Evolutionary conservation across 441 rosid genomes (phyloP).

Genomic region (Erodium moschatum): DNA sequence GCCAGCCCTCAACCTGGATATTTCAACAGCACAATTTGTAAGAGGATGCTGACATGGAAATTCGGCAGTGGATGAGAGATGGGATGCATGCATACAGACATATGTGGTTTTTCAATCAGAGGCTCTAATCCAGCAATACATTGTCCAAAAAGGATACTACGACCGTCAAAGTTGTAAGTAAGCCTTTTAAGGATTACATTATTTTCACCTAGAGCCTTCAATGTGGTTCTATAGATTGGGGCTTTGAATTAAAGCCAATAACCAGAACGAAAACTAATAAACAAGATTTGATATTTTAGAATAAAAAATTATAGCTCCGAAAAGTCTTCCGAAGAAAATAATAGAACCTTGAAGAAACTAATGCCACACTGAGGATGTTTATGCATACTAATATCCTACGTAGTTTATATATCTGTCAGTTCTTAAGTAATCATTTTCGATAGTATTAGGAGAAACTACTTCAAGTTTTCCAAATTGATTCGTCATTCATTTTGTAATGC

Average conservation of each 20-base stretch:
- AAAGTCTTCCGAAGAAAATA: background rate
- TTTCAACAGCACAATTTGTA: slow-evolving; percentile 20
- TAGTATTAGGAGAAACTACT: background rate
- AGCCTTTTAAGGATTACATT: background rate
- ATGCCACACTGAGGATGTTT: background rate
- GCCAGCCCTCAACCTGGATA: slow-evolving; percentile 78
- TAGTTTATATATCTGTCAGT: background rate
- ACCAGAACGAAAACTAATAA: background rate
- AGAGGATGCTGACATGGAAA: background rate
- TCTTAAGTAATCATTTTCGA: background rate
- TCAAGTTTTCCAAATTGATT: background rate
- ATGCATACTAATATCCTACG: background rate
- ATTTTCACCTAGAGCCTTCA: background rate
- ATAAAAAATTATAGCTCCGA: background rate
- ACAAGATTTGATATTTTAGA: background rate
- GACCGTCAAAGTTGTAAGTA: background rate
- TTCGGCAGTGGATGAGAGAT: background rate
- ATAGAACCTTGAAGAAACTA: background rate
- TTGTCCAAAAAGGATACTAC: background rate
- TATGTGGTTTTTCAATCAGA: background rate
- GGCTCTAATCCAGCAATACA: background rate
- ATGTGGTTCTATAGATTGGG: background rate
- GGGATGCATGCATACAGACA: background rate
- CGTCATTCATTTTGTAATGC: background rate
- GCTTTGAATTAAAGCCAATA: background rate